Base-by-base conservation (phyloP, 495 filamentous ascomycete species). In the Neurospora discreta region DNA sequence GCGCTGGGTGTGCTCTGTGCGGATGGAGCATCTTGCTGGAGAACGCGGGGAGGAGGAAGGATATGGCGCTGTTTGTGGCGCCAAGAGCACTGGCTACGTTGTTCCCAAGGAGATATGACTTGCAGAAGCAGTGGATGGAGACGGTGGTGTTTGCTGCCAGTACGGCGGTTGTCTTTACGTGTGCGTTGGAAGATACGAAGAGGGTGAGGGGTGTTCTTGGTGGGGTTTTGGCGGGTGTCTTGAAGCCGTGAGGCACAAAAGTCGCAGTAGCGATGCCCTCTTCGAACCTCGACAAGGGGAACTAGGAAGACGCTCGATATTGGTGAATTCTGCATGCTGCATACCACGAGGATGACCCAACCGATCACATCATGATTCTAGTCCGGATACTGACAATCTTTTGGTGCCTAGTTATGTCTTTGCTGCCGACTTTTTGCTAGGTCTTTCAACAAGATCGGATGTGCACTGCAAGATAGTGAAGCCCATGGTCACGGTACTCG, bases 11-110 rank as follows among this genome's bases (percentile, higher is more conserved):
- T 80, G 77, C 90, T 40, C 80, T 94, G 60, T 97, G 94, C 76
- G 94, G 94, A 3, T 93, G 91, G 91, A 95, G 92, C 80, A 88
- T 95, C 69, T 80, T 97, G 71, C 77, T 93, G 42, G 94, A 97
- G 82, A 86, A 87, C 39, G 80, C 85, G 33, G 84, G 84, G 67
- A 86, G 91, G 75, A 84, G 93, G 69, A 90, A 91, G 77, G 94
- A 97, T 73, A 83, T 97, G 75, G 89, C 89, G 38, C 83, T 96
- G 65, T 98, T 97, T 82, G 93, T 98, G 73, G 90, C 90, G 71
- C 94, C 94, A 1, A 84, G 93, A 71, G 94, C 94, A 44, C 84
- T 91, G 75, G 93, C 92, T 20, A 92, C 90, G 30, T 78, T 94
- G 69, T 80, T 97, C 33, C 94, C 94, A 52, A 84, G 94, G 73